Base-by-base conservation (phyloP, 257 asterid species). In the Solanum phureja region DNA sequence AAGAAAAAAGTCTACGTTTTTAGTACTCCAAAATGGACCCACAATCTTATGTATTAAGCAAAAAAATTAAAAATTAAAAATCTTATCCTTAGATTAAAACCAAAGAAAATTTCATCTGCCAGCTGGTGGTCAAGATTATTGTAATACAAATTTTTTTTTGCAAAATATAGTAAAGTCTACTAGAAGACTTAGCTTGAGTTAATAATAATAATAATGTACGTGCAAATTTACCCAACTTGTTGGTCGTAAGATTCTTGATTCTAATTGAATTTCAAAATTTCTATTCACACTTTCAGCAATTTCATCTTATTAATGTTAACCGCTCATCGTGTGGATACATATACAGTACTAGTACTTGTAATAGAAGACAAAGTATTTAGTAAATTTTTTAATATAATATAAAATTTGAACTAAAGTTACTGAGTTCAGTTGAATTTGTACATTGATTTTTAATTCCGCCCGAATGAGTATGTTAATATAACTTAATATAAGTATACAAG, bases 21-120 rank as follows among this genome's bases (percentile, higher is more conserved):
- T 91, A 77, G 14, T 77, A 92, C 94, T 92, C 91, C 89, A 87
- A 90, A 88, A 64, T 88, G 94, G 94, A 52, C 92, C 94, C 91
- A 94, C 94, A 81, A 85, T 82, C 93, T 87, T 94, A 88, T 93
- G 42, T 71, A 71, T 86, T 66, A 92, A 94, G 94, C 94, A 90
- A 31, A 18, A 31, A 18, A 40, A 40, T 40, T 4, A 0, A 31
- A 71, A 29, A 6, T 1, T 91, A 86, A 46, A 38, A 40, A 69
- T 12, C 49, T 74, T 69, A 71, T 52, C 76, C 86, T 69, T 64
- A 38, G 87, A 66, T 84, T 84, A 69, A 72, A 86, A 58, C 79
- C 68, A 35, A 81, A 86, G 74, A 73, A 31, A 86, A 73, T 14
- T 86, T 49, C 56, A 73, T 24, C 11, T 72, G 52, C 56, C 52